Evolutionary conservation across 1,284 basidiomycete genomes (phyloP).

Genomic region (Trichosporon faecale): DNA sequence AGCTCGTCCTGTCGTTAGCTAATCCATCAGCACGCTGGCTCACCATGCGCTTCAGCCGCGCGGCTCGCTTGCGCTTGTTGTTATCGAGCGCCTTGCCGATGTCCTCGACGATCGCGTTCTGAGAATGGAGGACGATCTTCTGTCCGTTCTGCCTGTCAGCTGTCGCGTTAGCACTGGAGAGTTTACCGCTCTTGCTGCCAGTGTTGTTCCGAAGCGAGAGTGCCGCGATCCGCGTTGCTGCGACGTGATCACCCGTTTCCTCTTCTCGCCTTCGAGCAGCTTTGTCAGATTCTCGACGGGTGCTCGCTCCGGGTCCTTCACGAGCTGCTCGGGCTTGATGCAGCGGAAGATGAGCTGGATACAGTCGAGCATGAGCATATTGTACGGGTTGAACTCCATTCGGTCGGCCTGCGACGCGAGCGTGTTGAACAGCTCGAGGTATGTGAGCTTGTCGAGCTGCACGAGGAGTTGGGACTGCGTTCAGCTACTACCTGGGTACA

Average conservation of each 20-base stretch:
- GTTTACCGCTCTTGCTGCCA: constrained; percentile 66
- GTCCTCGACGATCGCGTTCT: constrained; percentile 72
- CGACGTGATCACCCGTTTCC: constrained; percentile 58
- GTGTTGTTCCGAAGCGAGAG: constrained; percentile 89
- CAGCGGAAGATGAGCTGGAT: constrained; percentile 81
- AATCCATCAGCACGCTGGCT: constrained; percentile 12
- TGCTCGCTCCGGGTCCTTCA: constrained; percentile 64
- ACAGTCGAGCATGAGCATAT: constrained; percentile 84
- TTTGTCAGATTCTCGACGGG: constrained; percentile 62
- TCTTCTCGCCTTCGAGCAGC: constrained; percentile 69
- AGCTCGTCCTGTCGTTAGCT: constrained; percentile 54
- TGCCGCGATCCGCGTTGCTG: constrained; percentile 65
- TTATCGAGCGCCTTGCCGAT: constrained; percentile 73
- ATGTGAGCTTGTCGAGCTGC: constrained; percentile 67
- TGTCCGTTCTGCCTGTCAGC: constrained; percentile 45
- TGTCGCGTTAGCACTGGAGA: background rate
- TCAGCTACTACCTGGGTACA: constrained; percentile 17
- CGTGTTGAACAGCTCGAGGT: constrained; percentile 73
- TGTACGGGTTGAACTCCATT: constrained; percentile 73
- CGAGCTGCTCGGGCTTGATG: constrained; percentile 63
- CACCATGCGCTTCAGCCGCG: constrained; percentile 60
- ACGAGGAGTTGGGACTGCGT: constrained; percentile 64
- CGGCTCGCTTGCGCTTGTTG: constrained; percentile 63
- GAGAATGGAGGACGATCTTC: constrained; percentile 69
- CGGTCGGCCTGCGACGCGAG: constrained; percentile 74